Conservation (phyloP, 441 rosid genomes). For the Eugenia klotzschiana region DNA sequence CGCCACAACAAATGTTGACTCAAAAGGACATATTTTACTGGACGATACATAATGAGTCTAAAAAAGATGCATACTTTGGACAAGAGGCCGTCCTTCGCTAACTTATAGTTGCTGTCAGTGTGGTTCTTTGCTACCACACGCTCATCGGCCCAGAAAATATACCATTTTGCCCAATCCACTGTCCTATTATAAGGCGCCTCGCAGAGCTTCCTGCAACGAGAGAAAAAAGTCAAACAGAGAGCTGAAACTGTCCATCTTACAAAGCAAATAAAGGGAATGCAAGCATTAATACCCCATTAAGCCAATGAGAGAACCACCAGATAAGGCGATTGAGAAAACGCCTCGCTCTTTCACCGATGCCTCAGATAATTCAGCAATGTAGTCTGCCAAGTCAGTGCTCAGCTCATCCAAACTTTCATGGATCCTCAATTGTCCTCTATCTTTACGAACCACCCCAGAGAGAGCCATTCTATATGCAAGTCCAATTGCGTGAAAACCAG, state of each 20-base stretch:
- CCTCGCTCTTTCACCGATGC: constrained; percentile 77
- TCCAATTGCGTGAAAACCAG: neutral
- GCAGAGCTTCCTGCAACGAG: constrained; percentile 49
- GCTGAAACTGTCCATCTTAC: neutral
- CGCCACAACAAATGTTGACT: neutral
- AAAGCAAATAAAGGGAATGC: neutral
- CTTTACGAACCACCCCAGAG: constrained; percentile 24
- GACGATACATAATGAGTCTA: neutral
- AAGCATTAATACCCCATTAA: constrained; percentile 49
- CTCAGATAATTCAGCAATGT: constrained; percentile 73
- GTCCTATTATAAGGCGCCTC: constrained; percentile 77
- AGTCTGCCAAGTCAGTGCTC: constrained; percentile 66
- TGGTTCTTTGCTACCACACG: constrained; percentile 70
- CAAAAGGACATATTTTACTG: neutral
- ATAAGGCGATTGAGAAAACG: constrained; percentile 65
- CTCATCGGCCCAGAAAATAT: constrained; percentile 80
- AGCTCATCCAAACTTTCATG: constrained; percentile 68
- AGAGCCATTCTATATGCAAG: neutral
- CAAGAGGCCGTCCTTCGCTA: constrained; percentile 55
- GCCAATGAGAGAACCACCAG: constrained; percentile 77
- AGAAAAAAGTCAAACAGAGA: neutral
- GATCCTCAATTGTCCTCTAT: constrained; percentile 61
- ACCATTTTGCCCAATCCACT: constrained; percentile 83
- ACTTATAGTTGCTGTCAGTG: constrained; percentile 78
- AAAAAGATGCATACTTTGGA: constrained; percentile 40